These are phyloP conservation scores for Ormosia semicastrata DNA, from an alignment of 306 rosid species.

Conservation along the genomic window DNA sequence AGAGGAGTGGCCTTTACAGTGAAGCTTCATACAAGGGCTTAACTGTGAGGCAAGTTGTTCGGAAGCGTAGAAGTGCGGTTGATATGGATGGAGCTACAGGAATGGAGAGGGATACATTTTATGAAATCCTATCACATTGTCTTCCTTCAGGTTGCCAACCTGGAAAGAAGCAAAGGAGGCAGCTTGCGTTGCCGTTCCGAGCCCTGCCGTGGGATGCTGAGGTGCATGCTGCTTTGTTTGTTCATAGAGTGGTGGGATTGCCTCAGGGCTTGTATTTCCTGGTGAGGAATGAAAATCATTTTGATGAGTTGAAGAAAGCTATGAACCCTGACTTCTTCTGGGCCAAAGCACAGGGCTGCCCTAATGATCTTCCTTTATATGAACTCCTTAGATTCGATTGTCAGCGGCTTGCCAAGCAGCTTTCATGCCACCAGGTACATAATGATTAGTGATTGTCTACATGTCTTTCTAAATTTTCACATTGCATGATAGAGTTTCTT, in stretches of 20 bases:
- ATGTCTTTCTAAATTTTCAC: background rate
- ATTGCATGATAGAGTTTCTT: slow-evolving; percentile 8
- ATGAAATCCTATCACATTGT: slow-evolving; percentile 82
- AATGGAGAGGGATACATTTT: slow-evolving; percentile 68
- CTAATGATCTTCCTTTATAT: slow-evolving; percentile 70
- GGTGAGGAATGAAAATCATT: slow-evolving; percentile 81
- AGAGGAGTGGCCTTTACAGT: slow-evolving; percentile 53
- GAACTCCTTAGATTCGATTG: slow-evolving; percentile 60
- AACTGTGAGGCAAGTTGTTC: slow-evolving; percentile 66
- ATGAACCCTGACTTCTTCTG: slow-evolving; percentile 63
- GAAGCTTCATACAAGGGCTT: slow-evolving; percentile 53
- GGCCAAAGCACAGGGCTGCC: slow-evolving; percentile 86
- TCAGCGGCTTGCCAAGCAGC: slow-evolving; percentile 49
- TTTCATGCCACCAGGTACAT: slow-evolving; percentile 85
- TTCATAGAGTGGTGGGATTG: slow-evolving; percentile 82
- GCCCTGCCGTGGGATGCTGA: slow-evolving; percentile 87
- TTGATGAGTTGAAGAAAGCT: slow-evolving; percentile 64
- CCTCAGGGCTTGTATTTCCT: slow-evolving; percentile 80
- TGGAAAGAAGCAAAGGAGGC: slow-evolving; percentile 56
- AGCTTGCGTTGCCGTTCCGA: slow-evolving; percentile 64
- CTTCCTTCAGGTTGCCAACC: slow-evolving; percentile 75
- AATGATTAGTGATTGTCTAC: background rate
- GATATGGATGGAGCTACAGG: slow-evolving; percentile 84
- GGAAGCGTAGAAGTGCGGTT: slow-evolving; percentile 94
- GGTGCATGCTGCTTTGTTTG: slow-evolving; percentile 91